These are phyloP conservation scores for Salix arbutifolia DNA, from an alignment of 345 rosid species.

Conservation along the genomic window DNA sequence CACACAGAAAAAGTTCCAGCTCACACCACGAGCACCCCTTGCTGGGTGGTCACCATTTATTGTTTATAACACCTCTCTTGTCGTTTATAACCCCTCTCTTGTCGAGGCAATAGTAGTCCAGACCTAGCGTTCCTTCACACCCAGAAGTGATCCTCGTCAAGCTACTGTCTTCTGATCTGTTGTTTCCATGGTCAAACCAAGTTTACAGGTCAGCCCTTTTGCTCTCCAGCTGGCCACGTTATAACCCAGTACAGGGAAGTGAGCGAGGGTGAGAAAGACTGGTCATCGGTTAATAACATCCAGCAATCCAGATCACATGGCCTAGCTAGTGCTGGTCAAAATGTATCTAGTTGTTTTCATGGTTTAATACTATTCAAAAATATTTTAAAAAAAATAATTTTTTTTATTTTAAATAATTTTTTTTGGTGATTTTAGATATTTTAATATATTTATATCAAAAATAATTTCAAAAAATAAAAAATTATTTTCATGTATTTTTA, in stretches of 20 bases:
- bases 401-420: too few relatives aligned
- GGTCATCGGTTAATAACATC: background rate
- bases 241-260: constrained; percentile 4
- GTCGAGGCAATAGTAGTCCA: too few relatives aligned
- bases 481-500: too few relatives aligned
- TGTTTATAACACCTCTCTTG: background rate
- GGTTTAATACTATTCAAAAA: too few relatives aligned
- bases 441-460: too few relatives aligned
- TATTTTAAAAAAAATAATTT: too few relatives aligned
- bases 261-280: background rate
- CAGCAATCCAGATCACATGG: constrained; percentile 23
- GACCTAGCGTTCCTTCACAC: background rate
- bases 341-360: too few relatives aligned
- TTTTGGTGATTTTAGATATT: too few relatives aligned
- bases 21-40: constrained; percentile 22
- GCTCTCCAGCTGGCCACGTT: constrained; percentile 47
- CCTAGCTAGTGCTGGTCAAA: background rate
- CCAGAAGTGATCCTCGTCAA: background rate
- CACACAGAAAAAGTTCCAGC: constrained; percentile 22
- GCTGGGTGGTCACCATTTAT: background rate
- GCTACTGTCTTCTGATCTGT: background rate
- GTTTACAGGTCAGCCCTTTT: background rate
- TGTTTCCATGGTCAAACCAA: background rate
- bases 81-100: background rate
- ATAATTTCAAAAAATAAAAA: too few relatives aligned